Evolutionary conservation across 2,329 filamentous ascomycete species (phyloP).

Genomic region (Pleomassaria siparia): DNA sequence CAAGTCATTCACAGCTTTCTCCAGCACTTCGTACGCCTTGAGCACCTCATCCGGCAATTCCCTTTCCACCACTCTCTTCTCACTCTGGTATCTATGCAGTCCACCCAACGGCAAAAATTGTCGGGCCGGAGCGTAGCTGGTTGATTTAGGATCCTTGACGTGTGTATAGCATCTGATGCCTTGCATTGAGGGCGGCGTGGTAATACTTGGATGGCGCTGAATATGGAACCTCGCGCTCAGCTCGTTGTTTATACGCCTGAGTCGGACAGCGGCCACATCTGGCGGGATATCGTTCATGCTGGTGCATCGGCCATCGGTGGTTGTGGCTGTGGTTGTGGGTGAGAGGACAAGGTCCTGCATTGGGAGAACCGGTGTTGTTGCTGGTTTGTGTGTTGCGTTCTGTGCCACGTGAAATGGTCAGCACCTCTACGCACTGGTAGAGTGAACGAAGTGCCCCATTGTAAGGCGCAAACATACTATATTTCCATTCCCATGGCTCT

Average conservation of each 20-base stretch:
- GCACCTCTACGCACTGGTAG: too few relatives aligned
- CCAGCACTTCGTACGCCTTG: constrained; percentile 5
- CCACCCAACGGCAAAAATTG: constrained; percentile 15
- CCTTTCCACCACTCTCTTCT: background rate
- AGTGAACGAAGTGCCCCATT: too few relatives aligned
- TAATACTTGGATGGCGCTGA: background rate
- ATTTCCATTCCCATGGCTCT: too few relatives aligned
- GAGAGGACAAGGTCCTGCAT: background rate
- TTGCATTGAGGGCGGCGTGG: constrained; percentile 12
- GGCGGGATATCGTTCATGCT: constrained; percentile 9
- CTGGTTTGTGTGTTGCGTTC: background rate
- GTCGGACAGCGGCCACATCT: constrained; percentile 13
- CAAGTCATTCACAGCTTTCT: background rate
- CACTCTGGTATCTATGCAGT: background rate
- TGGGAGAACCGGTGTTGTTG: background rate
- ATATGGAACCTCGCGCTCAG: constrained; percentile 15
- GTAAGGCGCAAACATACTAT: background rate
- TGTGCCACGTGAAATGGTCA: background rate
- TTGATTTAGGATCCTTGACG: constrained; percentile 7
- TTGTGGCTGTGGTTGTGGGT: background rate
- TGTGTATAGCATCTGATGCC: constrained; percentile 34
- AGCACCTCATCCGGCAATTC: constrained; percentile 13
- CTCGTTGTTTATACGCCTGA: constrained; percentile 23
- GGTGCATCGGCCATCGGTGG: background rate
- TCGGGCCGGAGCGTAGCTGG: background rate